Evolutionary conservation across 257 asterid species (phyloP), one percentile per base, ranked within the genome.

Genomic region (Solanum pinnatisectum): DNA sequence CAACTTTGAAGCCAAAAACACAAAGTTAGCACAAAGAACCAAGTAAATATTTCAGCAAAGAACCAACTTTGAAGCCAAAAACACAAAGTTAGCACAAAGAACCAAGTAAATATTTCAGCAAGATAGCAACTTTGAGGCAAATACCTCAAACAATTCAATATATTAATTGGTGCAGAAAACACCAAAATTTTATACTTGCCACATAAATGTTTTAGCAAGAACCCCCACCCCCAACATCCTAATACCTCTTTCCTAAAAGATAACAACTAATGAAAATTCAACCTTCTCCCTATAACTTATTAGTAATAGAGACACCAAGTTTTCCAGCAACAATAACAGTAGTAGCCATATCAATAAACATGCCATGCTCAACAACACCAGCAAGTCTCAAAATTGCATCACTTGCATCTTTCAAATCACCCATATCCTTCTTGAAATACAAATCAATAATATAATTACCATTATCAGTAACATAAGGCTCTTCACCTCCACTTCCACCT

Each of bases 311-410:
- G 20, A 93, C 88, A 14, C 96, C 96, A 42, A 89, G 90, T 11
- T 91, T 93, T 5, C 95, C 96, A 5, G 97, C 96, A 11, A 93
- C 92, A 84, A 93, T 94, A 84, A 93, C 88, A 0, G 95, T 91
- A 5, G 95, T 91, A 2, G 97, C 97, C 91, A 92, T 70, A 59
- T 93, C 95, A 52, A 94, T 87, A 60, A 94, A 94, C 95, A 93
- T 93, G 42, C 95, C 96, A 12, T 94, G 96, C 87, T 94, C 95
- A 6, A 93, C 96, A 10, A 94, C 90, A 46, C 96, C 96, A 0
- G 97, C 94, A 82, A 94, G 93, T 94, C 98, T 93, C 94, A 94
- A 89, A 79, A 94, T 94, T 13, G 88, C 87, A 87, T 94, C 96
- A 67, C 95, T 93, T 0, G 95, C 98, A 78, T 84, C 89, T 33